phyloP scores from a whole-genome alignment of 768 basidiomycete species.

The Dioszegia aurantiaca region DNA sequence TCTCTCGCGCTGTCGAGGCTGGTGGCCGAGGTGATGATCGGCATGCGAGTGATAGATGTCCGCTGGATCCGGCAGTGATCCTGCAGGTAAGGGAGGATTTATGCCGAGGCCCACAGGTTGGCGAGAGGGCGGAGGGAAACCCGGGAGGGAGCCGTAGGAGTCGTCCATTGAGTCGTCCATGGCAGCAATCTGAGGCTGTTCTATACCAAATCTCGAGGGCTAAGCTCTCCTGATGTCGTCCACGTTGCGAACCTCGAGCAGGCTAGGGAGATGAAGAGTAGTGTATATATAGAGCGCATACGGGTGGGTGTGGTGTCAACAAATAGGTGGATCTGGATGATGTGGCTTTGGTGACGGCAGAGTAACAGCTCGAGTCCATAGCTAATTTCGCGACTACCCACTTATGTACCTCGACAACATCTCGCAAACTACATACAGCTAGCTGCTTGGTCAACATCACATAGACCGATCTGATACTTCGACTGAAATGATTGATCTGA shows the following conservation, averaged over 20 bases:
- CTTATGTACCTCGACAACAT: no score
- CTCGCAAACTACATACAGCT: no score
- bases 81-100: background rate
- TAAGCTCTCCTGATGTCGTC: background rate
- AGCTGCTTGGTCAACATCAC: no score
- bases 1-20: background rate
- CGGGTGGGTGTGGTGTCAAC: background rate
- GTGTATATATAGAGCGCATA: background rate
- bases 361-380: background rate
- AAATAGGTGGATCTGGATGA: background rate
- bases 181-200: no score
- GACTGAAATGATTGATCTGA: slow-evolving; percentile 23
- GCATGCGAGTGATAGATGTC: background rate
- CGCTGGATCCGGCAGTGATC: background rate
- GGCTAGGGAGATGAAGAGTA: no score
- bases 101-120: slow-evolving; percentile 6
- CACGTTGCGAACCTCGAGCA: no score
- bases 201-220: no score
- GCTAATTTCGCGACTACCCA: no score
- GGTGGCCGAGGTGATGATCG: background rate
- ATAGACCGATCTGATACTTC: background rate
- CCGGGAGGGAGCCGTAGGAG: background rate
- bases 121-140: background rate
- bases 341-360: background rate
- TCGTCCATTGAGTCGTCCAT: slow-evolving; percentile 12